Evolutionary conservation across 2,329 filamentous ascomycete genomes (phyloP), one percentile per base, ranked within the genome.

Genomic region (Monilinia laxa): DNA sequence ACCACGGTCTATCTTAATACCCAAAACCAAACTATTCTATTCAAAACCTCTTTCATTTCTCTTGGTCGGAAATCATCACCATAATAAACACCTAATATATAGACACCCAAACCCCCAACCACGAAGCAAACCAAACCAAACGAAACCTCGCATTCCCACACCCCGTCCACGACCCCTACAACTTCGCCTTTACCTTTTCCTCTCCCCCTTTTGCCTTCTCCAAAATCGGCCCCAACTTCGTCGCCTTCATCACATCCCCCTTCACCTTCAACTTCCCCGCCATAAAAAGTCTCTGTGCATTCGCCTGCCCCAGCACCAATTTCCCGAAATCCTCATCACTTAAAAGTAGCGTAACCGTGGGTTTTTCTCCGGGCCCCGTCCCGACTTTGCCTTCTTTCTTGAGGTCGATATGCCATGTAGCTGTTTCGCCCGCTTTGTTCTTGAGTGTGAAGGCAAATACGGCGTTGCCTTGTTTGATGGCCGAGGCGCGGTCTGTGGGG

Each of bases 201-300:
- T 31, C 59, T 6, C 18, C 49, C 20, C 57, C 31, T 9, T 35
- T 59, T 14, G 65, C 65, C 28, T 57, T 64, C 52, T 67, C 63
- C 51, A 67, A 47, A 25, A 67, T 67, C 20, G 65, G 59, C 35
- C 97, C 93, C 80, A 97, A 87, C 88, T 96, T 97, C 68, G 93
- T 97, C 49, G 95, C 91, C 87, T 97, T 97, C 94, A 98, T 98
- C 69, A 98, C 88, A 79, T 98, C 93, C 70, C 95, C 95, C 87
- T 93, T 96, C 78, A 98, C 87, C 90, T 98, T 99, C 77, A 99
- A 84, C 85, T 97, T 97, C 75, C 95, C 95, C n/a, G 87, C 87
- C 94, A 99, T 98, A 82, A 98, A 77, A 49, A 99, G 82, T 74
- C 89, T 88, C 84, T 99, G 95, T 67, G 95, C 93, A 77, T 97